Percentiles rank a stretch among this genome's conserved stretches.
These are phyloP conservation scores for Rhododendron molle DNA, from an alignment of 148 eudicot genomes.

Conservation along the genomic window DNA sequence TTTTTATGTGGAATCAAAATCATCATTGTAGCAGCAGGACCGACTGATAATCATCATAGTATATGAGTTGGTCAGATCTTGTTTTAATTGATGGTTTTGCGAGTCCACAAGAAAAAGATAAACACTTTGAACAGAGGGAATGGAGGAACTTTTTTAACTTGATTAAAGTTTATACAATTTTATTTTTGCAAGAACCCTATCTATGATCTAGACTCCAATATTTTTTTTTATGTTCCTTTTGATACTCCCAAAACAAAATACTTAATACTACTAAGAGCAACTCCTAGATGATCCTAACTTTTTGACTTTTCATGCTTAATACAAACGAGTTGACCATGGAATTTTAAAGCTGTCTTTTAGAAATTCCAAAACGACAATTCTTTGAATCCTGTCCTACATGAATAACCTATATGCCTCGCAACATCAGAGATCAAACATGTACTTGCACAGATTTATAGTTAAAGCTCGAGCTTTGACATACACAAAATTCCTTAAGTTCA, in stretches of 20 bases:
- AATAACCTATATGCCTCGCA: neutral
- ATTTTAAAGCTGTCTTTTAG: neutral
- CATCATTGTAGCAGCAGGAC: neutral
- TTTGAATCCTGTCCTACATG: neutral
- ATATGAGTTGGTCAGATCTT: neutral
- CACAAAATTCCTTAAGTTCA: neutral
- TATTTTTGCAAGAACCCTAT: neutral
- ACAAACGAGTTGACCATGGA: neutral
- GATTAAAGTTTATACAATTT: too few species aligned
- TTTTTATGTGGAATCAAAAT: neutral
- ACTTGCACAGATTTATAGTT: neutral
- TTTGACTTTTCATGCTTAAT: neutral
- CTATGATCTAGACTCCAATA: neutral
- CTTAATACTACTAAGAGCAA: neutral
- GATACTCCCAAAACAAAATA: neutral
- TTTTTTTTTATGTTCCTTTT: neutral
- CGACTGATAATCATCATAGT: neutral
- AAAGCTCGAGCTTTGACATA: neutral
- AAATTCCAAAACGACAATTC: neutral
- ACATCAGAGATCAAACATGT: neutral
- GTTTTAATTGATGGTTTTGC: neutral
- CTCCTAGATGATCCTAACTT: neutral
- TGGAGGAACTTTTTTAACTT: neutral
- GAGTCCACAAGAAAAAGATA: neutral
- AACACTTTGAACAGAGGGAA: neutral